Evolutionary conservation across 2,329 filamentous ascomycete species (phyloP).

Genomic region (Fusarium floridanum): DNA sequence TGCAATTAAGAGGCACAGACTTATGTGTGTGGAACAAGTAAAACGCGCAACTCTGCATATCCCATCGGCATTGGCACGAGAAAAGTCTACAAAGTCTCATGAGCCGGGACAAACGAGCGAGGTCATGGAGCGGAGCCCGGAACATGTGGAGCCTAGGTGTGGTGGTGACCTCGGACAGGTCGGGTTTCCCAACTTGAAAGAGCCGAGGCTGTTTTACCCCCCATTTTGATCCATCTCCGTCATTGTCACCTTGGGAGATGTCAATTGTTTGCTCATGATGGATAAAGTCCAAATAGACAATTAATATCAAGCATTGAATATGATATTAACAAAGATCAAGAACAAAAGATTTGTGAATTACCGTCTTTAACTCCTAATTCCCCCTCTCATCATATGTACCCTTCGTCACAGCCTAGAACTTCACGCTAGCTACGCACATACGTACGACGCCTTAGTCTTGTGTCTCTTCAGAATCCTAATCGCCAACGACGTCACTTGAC

Average conservation of each 20-base stretch:
- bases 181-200: constrained; percentile 23
- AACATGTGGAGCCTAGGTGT: constrained; percentile 17
- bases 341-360: neutral
- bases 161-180: constrained; percentile 9
- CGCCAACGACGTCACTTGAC: constrained; percentile 16
- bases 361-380: neutral
- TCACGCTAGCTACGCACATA: neutral
- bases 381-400: neutral
- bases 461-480: neutral
- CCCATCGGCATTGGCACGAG: constrained; percentile 10
- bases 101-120: constrained; percentile 18
- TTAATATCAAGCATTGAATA: neutral
- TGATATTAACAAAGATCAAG: neutral
- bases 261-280: neutral
- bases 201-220: constrained; percentile 35
- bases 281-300: neutral
- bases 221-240: neutral
- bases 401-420: neutral
- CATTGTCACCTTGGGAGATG: neutral
- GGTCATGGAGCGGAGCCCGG: constrained; percentile 11
- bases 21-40: neutral
- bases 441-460: neutral
- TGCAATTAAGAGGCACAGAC: neutral
- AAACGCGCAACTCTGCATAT: constrained; percentile 9
- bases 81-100: constrained; percentile 17